Conservation (phyloP, 805 yeast species). For the Clavispora phyllophila region DNA sequence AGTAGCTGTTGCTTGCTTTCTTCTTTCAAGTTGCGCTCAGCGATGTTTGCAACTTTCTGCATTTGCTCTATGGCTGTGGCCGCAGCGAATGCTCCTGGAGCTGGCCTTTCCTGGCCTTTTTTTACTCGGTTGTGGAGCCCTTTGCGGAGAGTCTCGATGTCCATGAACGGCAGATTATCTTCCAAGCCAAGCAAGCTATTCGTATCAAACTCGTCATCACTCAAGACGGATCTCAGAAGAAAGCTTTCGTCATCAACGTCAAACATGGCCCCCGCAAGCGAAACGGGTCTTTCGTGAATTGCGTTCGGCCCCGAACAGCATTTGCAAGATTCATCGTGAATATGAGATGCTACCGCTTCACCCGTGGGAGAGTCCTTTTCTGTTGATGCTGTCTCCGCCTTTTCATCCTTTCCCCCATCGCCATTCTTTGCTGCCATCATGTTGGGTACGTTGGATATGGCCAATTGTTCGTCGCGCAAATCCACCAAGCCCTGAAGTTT, state of each 20-base stretch:
- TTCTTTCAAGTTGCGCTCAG: slow-evolving; percentile 15
- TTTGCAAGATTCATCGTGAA: slow-evolving; percentile 41
- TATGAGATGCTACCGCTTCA: slow-evolving; percentile 8
- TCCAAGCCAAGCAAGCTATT: slow-evolving; percentile 26
- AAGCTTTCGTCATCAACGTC: slow-evolving; percentile 23
- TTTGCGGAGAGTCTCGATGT: slow-evolving; percentile 4
- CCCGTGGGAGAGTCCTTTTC: background rate
- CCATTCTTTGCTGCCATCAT: background rate
- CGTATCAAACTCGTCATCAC: slow-evolving; percentile 39
- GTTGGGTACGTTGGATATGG: slow-evolving; percentile 15
- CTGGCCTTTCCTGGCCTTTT: slow-evolving; percentile 45
- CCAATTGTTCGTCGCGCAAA: slow-evolving; percentile 59
- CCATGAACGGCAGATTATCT: slow-evolving; percentile 13
- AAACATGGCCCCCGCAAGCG: slow-evolving; percentile 58
- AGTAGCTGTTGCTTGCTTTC: slow-evolving; percentile 31
- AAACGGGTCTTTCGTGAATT: slow-evolving; percentile 59
- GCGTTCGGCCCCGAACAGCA: slow-evolving; percentile 51
- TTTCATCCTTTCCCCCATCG: background rate
- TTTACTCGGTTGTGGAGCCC: background rate
- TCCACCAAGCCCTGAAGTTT: slow-evolving; percentile 60
- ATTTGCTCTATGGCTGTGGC: slow-evolving; percentile 48
- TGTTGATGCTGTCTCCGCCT: background rate
- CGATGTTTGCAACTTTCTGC: slow-evolving; percentile 24
- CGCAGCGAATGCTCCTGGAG: slow-evolving; percentile 28
- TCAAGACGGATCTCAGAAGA: slow-evolving; percentile 33